Evolutionary conservation across 768 basidiomycete genomes (phyloP), one percentile per base, ranked within the genome.

Genomic region (Heimioporus sp.): DNA sequence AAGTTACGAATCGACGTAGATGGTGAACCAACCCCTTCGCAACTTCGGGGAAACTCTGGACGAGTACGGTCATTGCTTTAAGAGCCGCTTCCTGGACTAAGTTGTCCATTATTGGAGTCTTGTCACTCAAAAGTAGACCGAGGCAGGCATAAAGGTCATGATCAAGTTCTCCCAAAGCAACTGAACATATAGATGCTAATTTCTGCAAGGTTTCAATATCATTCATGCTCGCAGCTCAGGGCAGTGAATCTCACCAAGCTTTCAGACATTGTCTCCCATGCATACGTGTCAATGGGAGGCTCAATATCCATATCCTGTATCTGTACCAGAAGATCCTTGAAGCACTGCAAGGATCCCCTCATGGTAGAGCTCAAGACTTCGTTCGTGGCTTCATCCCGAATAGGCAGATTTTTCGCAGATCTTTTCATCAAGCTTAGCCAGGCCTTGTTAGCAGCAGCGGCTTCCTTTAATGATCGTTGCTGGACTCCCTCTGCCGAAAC

Each of bases 231-330:
- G 36, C n/a, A 12, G 31, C 42, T 19, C 5, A 17, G 20, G 20
- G 11, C 48, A 49, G 21, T 45, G 19, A 40, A 37, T 69, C 81
- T 43, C 59, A 91, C 92, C 77, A 94, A 68, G 58, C 87, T 88
- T 65, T 94, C 92, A 10, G 92, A 90, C 85, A 94, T 86, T 0
- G 92, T 93, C 64, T 94, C 92, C 86, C 87, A 93, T 46, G 89
- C 84, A 68, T 92, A 94, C n/a, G 87, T 90, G 65, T 94, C 92
- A 32, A 86, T 61, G 0, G 86, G 79, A 12, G 89, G 91, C 53
- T 90, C 87, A 4, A 75, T 73, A 13, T 92, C 90, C 82, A 93
- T 84, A 54, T 87, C 88, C 63, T 90, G 82, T 46, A 93, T 86
- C 65, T 92, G 91, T 6, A 78, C 71, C 34, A 90, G 75, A 35